phyloP scores from a whole-genome alignment of 1,284 basidiomycete genomes.

The Cerioporus squamosus region DNA sequence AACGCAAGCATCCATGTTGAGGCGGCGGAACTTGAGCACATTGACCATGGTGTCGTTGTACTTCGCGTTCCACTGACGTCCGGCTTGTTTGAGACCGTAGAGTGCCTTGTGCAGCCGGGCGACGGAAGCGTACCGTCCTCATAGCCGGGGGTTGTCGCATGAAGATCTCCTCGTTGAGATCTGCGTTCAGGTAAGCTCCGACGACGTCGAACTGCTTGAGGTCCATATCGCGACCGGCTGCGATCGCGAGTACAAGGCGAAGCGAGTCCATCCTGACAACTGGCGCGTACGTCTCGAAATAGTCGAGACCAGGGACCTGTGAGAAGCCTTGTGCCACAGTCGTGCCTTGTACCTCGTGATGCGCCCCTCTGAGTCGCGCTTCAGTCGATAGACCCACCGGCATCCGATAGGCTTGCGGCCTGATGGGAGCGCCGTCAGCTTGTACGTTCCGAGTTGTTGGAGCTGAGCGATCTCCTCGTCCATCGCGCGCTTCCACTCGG shows the following conservation, averaged over 20 bases:
- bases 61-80: constrained; percentile 30
- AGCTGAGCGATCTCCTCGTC: constrained; percentile 34
- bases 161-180: constrained; percentile 43
- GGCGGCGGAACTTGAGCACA: constrained; percentile 25
- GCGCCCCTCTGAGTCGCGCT: constrained; percentile 32
- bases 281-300: constrained; percentile 39
- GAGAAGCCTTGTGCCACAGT: constrained; percentile 47
- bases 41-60: constrained; percentile 8
- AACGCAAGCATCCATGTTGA: constrained; percentile 25
- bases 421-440: constrained; percentile 25
- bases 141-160: constrained; percentile 42
- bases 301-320: constrained; percentile 46
- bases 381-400: constrained; percentile 38
- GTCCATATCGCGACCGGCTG: no score
- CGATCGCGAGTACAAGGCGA: constrained; percentile 33
- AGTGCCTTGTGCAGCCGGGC: constrained; percentile 23
- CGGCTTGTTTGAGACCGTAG: constrained; percentile 38
- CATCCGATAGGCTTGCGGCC: constrained; percentile 30
- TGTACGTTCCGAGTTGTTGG: constrained; percentile 29
- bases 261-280: constrained; percentile 33
- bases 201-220: constrained; percentile 39
- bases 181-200: constrained; percentile 40
- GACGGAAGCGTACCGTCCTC: constrained; percentile 27
- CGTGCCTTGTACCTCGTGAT: constrained; percentile 41
- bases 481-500: constrained; percentile 38